Percentiles rank a stretch among this genome's conserved stretches.
Conservation (phyloP, 768 basidiomycete species). For the Suillus tomentosus region DNA sequence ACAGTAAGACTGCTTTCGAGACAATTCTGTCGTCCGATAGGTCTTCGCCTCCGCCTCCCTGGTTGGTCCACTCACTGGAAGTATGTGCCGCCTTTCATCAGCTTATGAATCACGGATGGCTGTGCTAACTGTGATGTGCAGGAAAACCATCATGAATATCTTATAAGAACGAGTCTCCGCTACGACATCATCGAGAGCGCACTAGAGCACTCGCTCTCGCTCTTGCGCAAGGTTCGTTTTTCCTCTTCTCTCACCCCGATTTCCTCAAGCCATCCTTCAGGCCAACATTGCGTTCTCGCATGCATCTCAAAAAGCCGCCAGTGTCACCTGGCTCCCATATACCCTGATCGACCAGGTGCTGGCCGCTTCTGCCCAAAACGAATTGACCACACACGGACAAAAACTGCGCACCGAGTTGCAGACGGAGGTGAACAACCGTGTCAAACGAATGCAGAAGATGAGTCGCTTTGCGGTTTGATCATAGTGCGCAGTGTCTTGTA, state of each 20-base stretch:
- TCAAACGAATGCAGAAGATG: conserved; percentile 70
- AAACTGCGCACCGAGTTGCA: conserved; percentile 52
- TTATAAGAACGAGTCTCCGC: conserved; percentile 76
- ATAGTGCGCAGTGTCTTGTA: background rate
- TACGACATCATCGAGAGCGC: conserved; percentile 82
- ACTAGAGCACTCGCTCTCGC: conserved; percentile 66
- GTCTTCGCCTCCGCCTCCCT: conserved; percentile 68
- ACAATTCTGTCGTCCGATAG: conserved; percentile 71
- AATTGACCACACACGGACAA: conserved; percentile 45
- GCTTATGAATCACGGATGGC: conserved; percentile 4
- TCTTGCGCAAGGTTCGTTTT: conserved; percentile 69
- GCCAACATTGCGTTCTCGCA: conserved; percentile 54
- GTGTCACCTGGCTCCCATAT: conserved; percentile 80
- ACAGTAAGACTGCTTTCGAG: conserved; percentile 77
- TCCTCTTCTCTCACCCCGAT: conserved; percentile 16
- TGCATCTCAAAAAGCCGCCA: conserved; percentile 54
- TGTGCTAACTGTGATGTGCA: conserved; percentile 24
- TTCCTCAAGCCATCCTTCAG: conserved; percentile 34
- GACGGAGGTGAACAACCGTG: conserved; percentile 59
- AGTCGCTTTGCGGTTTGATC: conserved; percentile 37
- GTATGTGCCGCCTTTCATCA: conserved; percentile 37
- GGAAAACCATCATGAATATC: conserved; percentile 80
- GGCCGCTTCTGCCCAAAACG: conserved; percentile 56
- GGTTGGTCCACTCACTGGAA: conserved; percentile 79
- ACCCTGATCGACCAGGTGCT: conserved; percentile 83